These are phyloP conservation scores for Erythrophleum ivorense DNA, from an alignment of 331 rosid species.

Conservation along the genomic window DNA sequence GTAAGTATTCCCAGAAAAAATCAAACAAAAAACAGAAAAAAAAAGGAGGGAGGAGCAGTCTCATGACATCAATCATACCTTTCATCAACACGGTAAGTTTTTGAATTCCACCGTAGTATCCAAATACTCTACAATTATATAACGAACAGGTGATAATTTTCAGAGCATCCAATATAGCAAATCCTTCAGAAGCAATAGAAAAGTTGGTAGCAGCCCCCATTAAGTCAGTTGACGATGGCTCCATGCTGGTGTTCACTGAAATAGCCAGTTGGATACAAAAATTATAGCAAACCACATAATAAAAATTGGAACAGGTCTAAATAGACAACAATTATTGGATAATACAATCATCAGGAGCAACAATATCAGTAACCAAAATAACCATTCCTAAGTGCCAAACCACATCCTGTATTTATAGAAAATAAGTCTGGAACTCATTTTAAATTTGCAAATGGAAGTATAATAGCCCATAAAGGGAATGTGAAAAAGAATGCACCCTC, in stretches of 20 bases:
- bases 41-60: constrained; percentile 20
- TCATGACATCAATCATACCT: constrained; percentile 56
- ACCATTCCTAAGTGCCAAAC: constrained; percentile 11
- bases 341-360: constrained; percentile 9
- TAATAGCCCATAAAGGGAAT: constrained; percentile 3
- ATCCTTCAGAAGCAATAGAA: constrained; percentile 78
- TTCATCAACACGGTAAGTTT: constrained; percentile 92
- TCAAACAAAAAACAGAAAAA: constrained; percentile 12
- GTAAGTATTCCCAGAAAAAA: constrained; percentile 19
- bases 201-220: constrained; percentile 65
- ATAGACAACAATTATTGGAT: background rate
- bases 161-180: constrained; percentile 77
- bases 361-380: constrained; percentile 22
- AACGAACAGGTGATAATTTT: constrained; percentile 73
- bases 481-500: constrained; percentile 10
- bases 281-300: constrained; percentile 45
- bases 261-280: constrained; percentile 41
- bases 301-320: background rate
- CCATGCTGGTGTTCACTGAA: constrained; percentile 69
- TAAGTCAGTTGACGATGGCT: constrained; percentile 59
- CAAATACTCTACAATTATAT: constrained; percentile 92
- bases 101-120: constrained; percentile 90
- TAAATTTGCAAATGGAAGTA: constrained; percentile 19
- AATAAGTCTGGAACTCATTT: constrained; percentile 24
- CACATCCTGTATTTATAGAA: constrained; percentile 26